phyloP scores from a whole-genome alignment of 768 basidiomycete genomes.

The Kwoniella sp. region DNA sequence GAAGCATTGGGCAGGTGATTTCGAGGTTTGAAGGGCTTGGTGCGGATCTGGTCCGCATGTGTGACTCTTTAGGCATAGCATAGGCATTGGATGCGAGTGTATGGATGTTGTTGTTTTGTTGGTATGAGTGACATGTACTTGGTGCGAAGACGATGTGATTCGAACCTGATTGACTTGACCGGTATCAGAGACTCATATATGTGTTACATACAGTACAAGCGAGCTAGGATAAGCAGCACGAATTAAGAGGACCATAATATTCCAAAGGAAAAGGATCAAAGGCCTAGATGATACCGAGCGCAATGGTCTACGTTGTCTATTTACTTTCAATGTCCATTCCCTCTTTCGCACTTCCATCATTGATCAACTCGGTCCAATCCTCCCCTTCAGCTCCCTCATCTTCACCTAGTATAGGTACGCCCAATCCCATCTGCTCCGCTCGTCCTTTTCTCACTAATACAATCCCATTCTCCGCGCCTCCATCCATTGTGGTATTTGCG shows the following conservation, averaged over 20 bases:
- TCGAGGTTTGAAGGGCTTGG: no score
- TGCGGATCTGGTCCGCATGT: background rate
- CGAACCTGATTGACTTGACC: no score
- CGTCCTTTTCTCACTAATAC: slow-evolving; percentile 6
- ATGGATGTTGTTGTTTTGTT: background rate
- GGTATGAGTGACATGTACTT: background rate
- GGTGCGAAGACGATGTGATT: background rate
- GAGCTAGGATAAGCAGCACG: no score
- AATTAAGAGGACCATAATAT: no score
- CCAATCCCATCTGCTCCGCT: slow-evolving; percentile 20
- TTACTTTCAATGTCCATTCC: slow-evolving; percentile 14
- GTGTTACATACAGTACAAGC: background rate
- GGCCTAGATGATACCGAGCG: no score
- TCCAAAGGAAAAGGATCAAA: no score
- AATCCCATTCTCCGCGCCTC: background rate
- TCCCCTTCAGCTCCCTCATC: slow-evolving; percentile 20
- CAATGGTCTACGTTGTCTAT: background rate
- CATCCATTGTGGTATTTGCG: background rate
- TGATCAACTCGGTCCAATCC: slow-evolving; percentile 36
- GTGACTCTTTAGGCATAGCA: background rate
- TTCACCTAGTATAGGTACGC: slow-evolving; percentile 9
- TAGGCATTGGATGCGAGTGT: background rate
- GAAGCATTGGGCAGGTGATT: no score
- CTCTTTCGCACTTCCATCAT: slow-evolving; percentile 3
- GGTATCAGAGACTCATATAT: no score